Evolutionary conservation across 345 rosid species (phyloP), one percentile per base, ranked within the genome.

Genomic region (Excoecaria cochinchinensis): DNA sequence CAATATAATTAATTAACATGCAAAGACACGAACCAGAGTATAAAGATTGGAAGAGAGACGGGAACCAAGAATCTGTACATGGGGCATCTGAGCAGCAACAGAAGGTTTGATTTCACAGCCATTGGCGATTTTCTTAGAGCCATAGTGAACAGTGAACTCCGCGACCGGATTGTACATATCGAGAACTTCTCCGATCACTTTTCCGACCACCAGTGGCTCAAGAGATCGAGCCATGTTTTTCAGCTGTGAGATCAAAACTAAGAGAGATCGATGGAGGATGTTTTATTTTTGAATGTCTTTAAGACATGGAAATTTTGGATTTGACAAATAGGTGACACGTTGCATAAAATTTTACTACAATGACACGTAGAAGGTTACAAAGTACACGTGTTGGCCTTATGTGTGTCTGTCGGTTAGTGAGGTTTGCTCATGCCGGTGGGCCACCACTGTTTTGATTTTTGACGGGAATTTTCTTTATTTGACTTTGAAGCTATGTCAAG

Each of bases 101-200:
- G 83, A 83, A 21, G 83, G 86, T 65, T 79, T 83, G 76, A 79
- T 74, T 13, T 83, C 74, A 48, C 81, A 79, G 61, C 86, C 83
- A 72, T 83, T 83, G 0, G 72, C 46, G 7, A 79, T 67, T 36
- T 71, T 55, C 58, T 74, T 83, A 19, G 69, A 25, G 9, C 79
- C 79, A 22, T 74, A 83, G 64, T 19, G 71, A 46, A 80, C 83
- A 0, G 65, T 70, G 24, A 83, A 63, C 51, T 70, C 81, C 3
- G 64, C 46, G 0, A 60, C 39, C 9, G 79, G 81, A 21, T 14
- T 60, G 59, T 77, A 83, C 77, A 60, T 52, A 62, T 83, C 83
- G 16, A 83, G 78, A 55, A 83, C 86, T 19, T 83, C 86, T 53
- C 83, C 86, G 69, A 83, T 83, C 52, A 83, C 86, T 74, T 70